These are phyloP conservation scores for Breynia disticha DNA, from an alignment of 441 rosid species.

Conservation along the genomic window DNA sequence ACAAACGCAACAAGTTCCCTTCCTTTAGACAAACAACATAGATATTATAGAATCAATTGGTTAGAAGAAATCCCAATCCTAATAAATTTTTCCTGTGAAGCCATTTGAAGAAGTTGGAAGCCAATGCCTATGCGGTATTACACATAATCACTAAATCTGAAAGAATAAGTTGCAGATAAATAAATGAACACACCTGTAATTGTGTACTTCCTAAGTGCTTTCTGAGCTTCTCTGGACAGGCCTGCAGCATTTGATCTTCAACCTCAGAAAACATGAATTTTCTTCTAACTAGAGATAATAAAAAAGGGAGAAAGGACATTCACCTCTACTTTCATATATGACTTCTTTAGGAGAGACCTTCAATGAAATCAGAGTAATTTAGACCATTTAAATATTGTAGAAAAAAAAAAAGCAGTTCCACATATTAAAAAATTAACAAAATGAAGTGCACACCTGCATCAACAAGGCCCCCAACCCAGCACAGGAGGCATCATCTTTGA, in stretches of 20 bases:
- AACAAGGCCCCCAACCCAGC: conserved; percentile 83
- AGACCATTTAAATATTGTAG: conserved; percentile 5
- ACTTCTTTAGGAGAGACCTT: conserved; percentile 98
- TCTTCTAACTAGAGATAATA: conserved; percentile 4
- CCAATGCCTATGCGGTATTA: too few relatives aligned
- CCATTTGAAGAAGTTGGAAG: too few relatives aligned
- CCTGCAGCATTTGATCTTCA: conserved; percentile 37
- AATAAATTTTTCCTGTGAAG: too few relatives aligned
- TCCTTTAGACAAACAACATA: too few relatives aligned
- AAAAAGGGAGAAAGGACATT: conserved; percentile 14
- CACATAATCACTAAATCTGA: too few relatives aligned
- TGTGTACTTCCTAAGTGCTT: conserved; percentile 73
- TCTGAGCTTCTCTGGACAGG: conserved; percentile 69
- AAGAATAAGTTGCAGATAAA: neutral
- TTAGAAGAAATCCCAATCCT: too few relatives aligned
- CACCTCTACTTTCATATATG: conserved; percentile 75
- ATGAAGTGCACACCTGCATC: conserved; percentile 59
- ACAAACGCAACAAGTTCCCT: too few relatives aligned
- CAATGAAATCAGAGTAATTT: conserved; percentile 17
- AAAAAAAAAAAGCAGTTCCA: conserved; percentile 6
- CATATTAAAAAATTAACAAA: conserved; percentile 12
- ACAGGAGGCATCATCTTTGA: conserved; percentile 71
- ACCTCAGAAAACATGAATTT: conserved; percentile 6
- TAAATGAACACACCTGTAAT: conserved; percentile 41
- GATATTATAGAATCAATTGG: too few relatives aligned